Evolutionary conservation across 257 asterid species (phyloP).

Genomic region (Gentiana straminea): DNA sequence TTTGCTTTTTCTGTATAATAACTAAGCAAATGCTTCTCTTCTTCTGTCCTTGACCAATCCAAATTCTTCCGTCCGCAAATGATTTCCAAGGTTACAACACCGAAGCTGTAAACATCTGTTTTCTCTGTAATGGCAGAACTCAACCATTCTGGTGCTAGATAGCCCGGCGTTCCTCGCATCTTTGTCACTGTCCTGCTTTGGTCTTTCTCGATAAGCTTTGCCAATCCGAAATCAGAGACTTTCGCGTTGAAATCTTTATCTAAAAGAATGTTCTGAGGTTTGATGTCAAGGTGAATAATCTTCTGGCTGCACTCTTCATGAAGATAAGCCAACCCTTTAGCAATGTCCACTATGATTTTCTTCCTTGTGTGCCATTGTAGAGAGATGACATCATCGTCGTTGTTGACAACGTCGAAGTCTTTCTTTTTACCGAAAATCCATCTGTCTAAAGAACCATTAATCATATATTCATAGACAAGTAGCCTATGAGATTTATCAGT

Average conservation of each 20-base stretch:
- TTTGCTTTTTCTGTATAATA: not conserved
- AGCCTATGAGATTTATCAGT: conserved; percentile 34
- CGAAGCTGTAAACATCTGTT: conserved; percentile 40
- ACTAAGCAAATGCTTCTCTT: not conserved
- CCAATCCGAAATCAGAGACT: conserved; percentile 50
- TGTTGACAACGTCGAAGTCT: not conserved
- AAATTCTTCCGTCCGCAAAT: conserved; percentile 37
- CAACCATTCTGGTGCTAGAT: conserved; percentile 45
- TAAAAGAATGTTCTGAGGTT: conserved; percentile 44
- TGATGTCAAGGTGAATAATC: conserved; percentile 44
- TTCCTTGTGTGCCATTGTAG: conserved; percentile 28
- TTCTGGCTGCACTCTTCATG: conserved; percentile 44
- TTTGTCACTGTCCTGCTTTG: conserved; percentile 19
- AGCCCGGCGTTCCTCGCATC: conserved; percentile 44
- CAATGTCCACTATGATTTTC: conserved; percentile 28
- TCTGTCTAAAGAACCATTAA: conserved; percentile 34
- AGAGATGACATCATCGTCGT: not conserved
- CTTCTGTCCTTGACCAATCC: conserved; percentile 14
- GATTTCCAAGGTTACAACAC: conserved; percentile 42
- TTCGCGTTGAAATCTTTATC: conserved; percentile 29
- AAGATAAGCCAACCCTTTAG: conserved; percentile 39
- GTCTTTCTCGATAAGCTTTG: conserved; percentile 26
- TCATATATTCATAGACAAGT: conserved; percentile 46
- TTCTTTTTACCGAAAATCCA: conserved; percentile 13
- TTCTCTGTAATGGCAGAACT: conserved; percentile 30